Conservation (phyloP, 352 stramenopile genomes). For the Phytophthora quininea region DNA sequence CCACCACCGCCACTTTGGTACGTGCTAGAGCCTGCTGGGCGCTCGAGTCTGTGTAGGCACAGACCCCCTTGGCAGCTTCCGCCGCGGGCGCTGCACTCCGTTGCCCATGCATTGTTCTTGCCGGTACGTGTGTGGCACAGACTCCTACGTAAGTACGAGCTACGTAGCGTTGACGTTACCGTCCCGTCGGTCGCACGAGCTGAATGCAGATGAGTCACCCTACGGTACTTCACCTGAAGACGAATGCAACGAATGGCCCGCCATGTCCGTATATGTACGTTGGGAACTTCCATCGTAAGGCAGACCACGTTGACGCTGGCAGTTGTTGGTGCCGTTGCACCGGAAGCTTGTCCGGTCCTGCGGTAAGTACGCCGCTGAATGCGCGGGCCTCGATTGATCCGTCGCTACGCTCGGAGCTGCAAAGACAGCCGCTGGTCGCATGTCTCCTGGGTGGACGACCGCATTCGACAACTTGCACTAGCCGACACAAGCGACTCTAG, state of each 20-base stretch:
- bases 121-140: no score
- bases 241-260: not conserved
- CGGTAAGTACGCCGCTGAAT: slow-evolving; percentile 2
- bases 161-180: no score
- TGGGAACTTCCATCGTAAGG: no score
- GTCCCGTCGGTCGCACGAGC: not conserved
- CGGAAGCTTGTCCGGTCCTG: not conserved
- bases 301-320: no score
- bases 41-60: slow-evolving; percentile 31
- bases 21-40: slow-evolving; percentile 11
- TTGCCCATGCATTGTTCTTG: slow-evolving; percentile 31
- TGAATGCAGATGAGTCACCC: slow-evolving; percentile 2
- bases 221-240: no score
- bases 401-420: not conserved
- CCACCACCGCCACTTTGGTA: slow-evolving; percentile 71
- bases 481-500: no score
- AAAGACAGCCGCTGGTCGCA: slow-evolving; percentile 1
- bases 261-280: not conserved
- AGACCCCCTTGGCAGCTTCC: slow-evolving; percentile 11
- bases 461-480: slow-evolving; percentile 1
- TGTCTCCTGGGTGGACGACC: not conserved
- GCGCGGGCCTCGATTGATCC: not conserved
- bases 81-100: slow-evolving; percentile 2
- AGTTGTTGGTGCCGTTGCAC: not conserved
- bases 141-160: no score